These are phyloP conservation scores for Acrodontium crateriforme DNA, from an alignment of 2,329 filamentous ascomycete species.

Conservation along the genomic window DNA sequence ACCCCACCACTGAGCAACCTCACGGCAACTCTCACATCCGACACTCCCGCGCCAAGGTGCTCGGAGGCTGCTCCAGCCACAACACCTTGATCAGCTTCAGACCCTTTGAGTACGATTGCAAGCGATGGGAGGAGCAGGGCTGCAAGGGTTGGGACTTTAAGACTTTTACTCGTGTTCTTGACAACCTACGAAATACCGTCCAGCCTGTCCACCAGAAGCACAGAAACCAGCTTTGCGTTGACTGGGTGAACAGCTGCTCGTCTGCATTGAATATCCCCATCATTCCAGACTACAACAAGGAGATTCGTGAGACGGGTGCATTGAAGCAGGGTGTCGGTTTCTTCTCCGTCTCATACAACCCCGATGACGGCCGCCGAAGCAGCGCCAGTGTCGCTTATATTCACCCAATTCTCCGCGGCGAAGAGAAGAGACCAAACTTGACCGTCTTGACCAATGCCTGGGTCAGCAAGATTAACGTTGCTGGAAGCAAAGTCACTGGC, in stretches of 20 bases:
- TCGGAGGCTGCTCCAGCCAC: constrained; percentile 85
- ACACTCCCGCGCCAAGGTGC: constrained; percentile 81
- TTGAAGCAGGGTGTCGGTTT: constrained; percentile 71
- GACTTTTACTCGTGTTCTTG: constrained; percentile 65
- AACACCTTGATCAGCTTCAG: constrained; percentile 91
- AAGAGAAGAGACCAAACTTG: constrained; percentile 71
- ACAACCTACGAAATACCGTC: constrained; percentile 78
- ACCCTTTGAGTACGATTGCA: constrained; percentile 76
- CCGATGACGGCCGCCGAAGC: constrained; percentile 70
- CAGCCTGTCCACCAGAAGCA: constrained; percentile 77
- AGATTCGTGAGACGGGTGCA: constrained; percentile 60
- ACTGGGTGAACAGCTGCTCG: constrained; percentile 75
- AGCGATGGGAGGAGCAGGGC: constrained; percentile 69
- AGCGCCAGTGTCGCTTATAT: constrained; percentile 86
- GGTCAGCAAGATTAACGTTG: constrained; percentile 68
- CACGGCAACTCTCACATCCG: constrained; percentile 85
- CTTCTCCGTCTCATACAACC: constrained; percentile 85
- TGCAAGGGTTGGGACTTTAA: constrained; percentile 79
- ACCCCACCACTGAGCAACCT: constrained; percentile 77
- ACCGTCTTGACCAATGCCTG: constrained; percentile 78
- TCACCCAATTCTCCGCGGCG: constrained; percentile 73
- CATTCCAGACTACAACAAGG: constrained; percentile 72
- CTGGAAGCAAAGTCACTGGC: constrained; percentile 56
- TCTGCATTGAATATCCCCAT: constrained; percentile 67
- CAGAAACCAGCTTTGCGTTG: constrained; percentile 79